Percentiles rank a stretch among this genome's conserved stretches.
Conservation (phyloP, 2,329 filamentous ascomycete genomes). For the Cordyceps tenuipes region DNA sequence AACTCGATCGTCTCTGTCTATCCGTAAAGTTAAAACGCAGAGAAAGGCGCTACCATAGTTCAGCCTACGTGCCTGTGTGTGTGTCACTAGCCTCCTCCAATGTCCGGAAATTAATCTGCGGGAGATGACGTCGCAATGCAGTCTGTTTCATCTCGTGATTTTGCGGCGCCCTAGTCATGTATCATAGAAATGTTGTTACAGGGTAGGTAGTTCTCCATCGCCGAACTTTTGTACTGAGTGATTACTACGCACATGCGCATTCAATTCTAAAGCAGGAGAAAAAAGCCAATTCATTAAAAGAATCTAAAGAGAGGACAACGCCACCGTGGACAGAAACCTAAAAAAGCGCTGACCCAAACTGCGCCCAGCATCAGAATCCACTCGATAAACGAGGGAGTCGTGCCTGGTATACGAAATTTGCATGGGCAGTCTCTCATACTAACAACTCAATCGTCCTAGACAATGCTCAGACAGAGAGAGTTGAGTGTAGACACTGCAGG, state of each 20-base stretch:
- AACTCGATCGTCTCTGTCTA: too few relatives aligned
- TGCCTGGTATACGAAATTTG: slow-evolving; percentile 5
- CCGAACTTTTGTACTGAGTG: too few relatives aligned
- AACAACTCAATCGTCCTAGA: neutral
- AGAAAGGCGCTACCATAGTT: neutral
- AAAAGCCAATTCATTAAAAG: slow-evolving; percentile 5
- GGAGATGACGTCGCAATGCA: too few relatives aligned
- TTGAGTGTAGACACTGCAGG: neutral
- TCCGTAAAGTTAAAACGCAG: too few relatives aligned
- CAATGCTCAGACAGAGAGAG: neutral
- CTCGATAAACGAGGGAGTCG: slow-evolving; percentile 3
- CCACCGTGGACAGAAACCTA: neutral
- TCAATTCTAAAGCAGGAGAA: neutral
- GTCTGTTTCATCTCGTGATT: too few relatives aligned
- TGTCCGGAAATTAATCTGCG: too few relatives aligned
- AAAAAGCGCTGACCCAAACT: neutral
- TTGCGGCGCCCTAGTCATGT: too few relatives aligned
- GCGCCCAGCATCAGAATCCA: neutral
- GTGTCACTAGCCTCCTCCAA: too few relatives aligned
- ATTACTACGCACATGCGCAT: too few relatives aligned
- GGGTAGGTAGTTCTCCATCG: too few relatives aligned
- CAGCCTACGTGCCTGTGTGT: too few relatives aligned
- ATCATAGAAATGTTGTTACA: too few relatives aligned
- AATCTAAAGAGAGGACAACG: neutral
- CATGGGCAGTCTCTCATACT: neutral